Conservation (phyloP, 2,329 filamentous ascomycete genomes). For the Talaromyces sp. region DNA sequence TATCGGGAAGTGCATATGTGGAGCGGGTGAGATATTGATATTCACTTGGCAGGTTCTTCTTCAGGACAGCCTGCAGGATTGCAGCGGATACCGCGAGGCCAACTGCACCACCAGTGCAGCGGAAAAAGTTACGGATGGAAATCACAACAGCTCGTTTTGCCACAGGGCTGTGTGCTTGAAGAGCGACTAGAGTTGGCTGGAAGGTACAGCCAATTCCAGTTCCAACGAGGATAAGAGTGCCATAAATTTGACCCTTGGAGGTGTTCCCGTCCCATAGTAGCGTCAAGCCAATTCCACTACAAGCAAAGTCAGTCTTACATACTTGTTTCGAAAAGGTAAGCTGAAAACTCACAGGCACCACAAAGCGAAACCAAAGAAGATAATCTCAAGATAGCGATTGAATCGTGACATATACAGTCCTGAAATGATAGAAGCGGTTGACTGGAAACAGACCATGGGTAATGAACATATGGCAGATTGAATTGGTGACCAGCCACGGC, state of each 20-base stretch:
- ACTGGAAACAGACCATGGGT: constrained; percentile 50
- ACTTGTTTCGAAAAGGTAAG: not conserved
- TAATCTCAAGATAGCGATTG: constrained; percentile 58
- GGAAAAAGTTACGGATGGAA: constrained; percentile 60
- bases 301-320: not conserved
- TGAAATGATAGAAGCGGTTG: constrained; percentile 36
- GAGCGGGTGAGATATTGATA: constrained; percentile 39
- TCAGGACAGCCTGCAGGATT: constrained; percentile 42
- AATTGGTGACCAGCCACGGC: constrained; percentile 43
- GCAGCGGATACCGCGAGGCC: constrained; percentile 58
- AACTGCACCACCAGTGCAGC: constrained; percentile 56
- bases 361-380: constrained; percentile 47
- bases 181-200: constrained; percentile 54
- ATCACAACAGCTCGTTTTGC: constrained; percentile 60
- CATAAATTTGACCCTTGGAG: constrained; percentile 47
- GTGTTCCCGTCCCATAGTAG: constrained; percentile 49
- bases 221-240: constrained; percentile 52
- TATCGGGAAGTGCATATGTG: constrained; percentile 36
- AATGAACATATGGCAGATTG: constrained; percentile 52
- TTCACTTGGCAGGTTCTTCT: constrained; percentile 38
- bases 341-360: constrained; percentile 44
- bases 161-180: constrained; percentile 57
- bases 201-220: constrained; percentile 54
- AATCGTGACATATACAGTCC: constrained; percentile 57
- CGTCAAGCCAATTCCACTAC: constrained; percentile 50